Evolutionary conservation across 352 stramenopile genomes (phyloP).

Genomic region (Globisporangium spiculum): DNA sequence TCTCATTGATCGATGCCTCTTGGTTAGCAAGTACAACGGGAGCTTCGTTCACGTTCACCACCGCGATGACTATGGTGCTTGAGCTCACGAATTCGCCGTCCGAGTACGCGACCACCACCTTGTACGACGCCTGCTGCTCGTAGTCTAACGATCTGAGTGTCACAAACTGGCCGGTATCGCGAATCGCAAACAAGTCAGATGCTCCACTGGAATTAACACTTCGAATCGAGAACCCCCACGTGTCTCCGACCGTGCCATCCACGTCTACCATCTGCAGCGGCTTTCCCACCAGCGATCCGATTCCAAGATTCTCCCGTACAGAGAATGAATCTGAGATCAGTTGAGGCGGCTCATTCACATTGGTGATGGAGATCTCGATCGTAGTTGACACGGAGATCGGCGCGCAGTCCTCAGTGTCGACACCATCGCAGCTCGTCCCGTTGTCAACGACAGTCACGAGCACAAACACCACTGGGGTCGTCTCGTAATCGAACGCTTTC

Average conservation of each 20-base stretch:
- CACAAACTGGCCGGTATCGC: constrained; percentile 39
- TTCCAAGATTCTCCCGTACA: constrained; percentile 44
- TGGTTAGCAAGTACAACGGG: constrained; percentile 27
- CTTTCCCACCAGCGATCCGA: constrained; percentile 36
- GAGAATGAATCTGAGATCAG: constrained; percentile 21
- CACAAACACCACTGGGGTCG: constrained; percentile 23
- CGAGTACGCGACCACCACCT: constrained; percentile 5
- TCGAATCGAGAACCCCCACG: constrained; percentile 30
- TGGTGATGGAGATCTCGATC: constrained; percentile 8
- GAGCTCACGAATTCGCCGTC: constrained; percentile 28
- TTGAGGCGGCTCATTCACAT: constrained; percentile 52
- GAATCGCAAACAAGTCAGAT: constrained; percentile 32
- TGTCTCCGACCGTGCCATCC: constrained; percentile 33
- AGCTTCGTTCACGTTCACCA: constrained; percentile 55
- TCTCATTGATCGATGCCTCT: constrained; percentile 33
- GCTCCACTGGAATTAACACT: constrained; percentile 13
- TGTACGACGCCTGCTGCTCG: constrained; percentile 15
- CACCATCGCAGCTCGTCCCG: constrained; percentile 30
- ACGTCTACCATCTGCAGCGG: constrained; percentile 40
- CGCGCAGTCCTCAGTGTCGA: background rate
- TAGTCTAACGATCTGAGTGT: constrained; percentile 38
- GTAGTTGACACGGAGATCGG: constrained; percentile 10
- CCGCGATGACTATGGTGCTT: constrained; percentile 24
- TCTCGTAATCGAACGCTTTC: constrained; percentile 39
- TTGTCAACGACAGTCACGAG: constrained; percentile 35